Percentiles rank a stretch among this genome's conserved stretches.
Conservation (phyloP, 169 alveolate genomes). For the Cryptosporidium ryanae region DNA sequence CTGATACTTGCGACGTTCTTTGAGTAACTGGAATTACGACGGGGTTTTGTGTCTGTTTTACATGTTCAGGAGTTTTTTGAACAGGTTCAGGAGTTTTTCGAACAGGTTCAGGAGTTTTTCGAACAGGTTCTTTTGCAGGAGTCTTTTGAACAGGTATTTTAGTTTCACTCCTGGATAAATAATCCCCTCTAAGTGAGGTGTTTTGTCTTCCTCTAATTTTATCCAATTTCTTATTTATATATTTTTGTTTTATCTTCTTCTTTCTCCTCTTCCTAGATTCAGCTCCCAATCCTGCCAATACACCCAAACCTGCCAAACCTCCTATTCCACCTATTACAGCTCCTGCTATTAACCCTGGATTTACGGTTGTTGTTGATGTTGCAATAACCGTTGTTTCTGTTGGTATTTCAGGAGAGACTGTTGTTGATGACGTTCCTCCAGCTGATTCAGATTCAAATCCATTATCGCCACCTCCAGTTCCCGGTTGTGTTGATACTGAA, state of each 20-base stretch:
- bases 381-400: not conserved
- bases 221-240: too few species aligned
- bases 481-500: not conserved
- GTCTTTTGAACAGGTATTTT: too few species aligned
- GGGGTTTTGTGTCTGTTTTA: not conserved
- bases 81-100: not conserved
- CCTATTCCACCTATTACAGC: slow-evolving; percentile 50
- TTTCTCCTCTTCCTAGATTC: not conserved
- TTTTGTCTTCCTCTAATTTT: too few species aligned
- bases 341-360: slow-evolving; percentile 62
- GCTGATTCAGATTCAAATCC: too few species aligned
- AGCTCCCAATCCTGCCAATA: slow-evolving; percentile 25
- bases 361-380: not conserved
- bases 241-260: too few species aligned
- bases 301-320: slow-evolving; percentile 45
- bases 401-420: not conserved
- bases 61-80: not conserved
- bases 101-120: not conserved
- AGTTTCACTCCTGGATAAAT: too few species aligned
- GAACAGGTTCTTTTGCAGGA: too few species aligned
- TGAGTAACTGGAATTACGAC: not conserved
- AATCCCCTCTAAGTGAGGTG: too few species aligned
- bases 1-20: not conserved
- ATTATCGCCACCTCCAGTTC: too few species aligned
- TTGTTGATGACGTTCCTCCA: not conserved